phyloP scores from a whole-genome alignment of 306 rosid genomes.

The Castanopsis chinensis region DNA sequence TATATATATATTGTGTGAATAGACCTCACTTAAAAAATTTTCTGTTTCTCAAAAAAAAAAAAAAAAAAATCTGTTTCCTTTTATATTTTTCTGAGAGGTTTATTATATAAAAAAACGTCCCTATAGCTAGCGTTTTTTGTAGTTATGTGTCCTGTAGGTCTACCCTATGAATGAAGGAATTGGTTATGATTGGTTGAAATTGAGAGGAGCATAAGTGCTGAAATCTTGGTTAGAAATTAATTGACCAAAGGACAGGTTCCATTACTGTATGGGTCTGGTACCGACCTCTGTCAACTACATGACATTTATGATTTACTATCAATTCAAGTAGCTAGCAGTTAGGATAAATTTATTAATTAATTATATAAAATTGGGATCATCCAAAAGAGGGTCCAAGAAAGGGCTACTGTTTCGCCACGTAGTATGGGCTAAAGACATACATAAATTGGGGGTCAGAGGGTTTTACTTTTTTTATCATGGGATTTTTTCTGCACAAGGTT shows the following conservation, averaged over 20 bases:
- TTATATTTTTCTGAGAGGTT: too few relatives aligned
- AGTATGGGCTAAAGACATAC: not conserved
- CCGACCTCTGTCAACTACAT: constrained; percentile 26
- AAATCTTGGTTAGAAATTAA: constrained; percentile 15
- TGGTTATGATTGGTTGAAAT: constrained; percentile 7
- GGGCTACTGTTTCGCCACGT: constrained; percentile 19
- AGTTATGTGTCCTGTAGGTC: too few relatives aligned
- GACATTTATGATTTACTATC: constrained; percentile 34
- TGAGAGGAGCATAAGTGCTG: not conserved
- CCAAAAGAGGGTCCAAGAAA: not conserved
- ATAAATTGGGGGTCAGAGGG: not conserved
- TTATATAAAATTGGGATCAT: constrained; percentile 11
- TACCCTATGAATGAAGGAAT: constrained; percentile 13
- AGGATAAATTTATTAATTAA: not conserved
- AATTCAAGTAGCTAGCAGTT: constrained; percentile 35
- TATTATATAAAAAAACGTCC: too few relatives aligned
- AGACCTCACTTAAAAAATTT: too few relatives aligned
- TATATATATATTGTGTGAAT: too few relatives aligned
- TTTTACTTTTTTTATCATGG: not conserved
- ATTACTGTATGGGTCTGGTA: constrained; percentile 14
- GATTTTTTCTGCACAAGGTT: not conserved
- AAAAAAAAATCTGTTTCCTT: not conserved
- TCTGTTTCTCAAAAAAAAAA: not conserved
- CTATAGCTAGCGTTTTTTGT: too few relatives aligned
- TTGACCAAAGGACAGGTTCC: constrained; percentile 25